Evolutionary conservation across 257 asterid species (phyloP).

Genomic region (Perilla frutescens): DNA sequence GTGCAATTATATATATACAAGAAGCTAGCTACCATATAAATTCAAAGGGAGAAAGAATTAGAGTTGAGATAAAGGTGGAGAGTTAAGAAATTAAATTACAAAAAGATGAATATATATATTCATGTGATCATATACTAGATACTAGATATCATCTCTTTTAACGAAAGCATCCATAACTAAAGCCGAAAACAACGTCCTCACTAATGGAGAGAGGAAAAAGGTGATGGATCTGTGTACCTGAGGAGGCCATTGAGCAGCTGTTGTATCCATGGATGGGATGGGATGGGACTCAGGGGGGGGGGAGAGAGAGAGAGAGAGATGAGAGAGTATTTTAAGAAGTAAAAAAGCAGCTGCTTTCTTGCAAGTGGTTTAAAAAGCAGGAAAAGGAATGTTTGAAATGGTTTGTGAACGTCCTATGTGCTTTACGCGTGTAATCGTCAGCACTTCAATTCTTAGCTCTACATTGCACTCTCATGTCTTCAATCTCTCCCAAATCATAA

Average conservation of each 20-base stretch:
- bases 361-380: slow-evolving; percentile 61
- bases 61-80: not conserved
- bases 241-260: slow-evolving; percentile 82
- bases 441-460: not conserved
- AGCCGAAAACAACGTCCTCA: slow-evolving; percentile 13
- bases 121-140: too few relatives aligned
- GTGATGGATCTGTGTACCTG: slow-evolving; percentile 59
- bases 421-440: slow-evolving; percentile 30
- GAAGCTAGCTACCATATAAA: not conserved
- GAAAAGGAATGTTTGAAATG: slow-evolving; percentile 63
- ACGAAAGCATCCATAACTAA: not conserved
- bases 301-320: slow-evolving; percentile 14
- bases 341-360: slow-evolving; percentile 46
- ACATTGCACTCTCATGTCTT: too few relatives aligned
- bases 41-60: not conserved
- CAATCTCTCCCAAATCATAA: too few relatives aligned
- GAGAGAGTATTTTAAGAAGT: slow-evolving; percentile 32
- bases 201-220: slow-evolving; percentile 6
- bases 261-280: slow-evolving; percentile 58
- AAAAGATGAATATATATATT: too few relatives aligned
- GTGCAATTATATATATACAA: not conserved
- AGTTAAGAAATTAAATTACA: too few relatives aligned
- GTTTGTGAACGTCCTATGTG: slow-evolving; percentile 52
- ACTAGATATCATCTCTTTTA: too few relatives aligned
- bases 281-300: not conserved